These are phyloP conservation scores for Catunica adiposa DNA, from an alignment of 2,329 filamentous ascomycete genomes.

Conservation along the genomic window DNA sequence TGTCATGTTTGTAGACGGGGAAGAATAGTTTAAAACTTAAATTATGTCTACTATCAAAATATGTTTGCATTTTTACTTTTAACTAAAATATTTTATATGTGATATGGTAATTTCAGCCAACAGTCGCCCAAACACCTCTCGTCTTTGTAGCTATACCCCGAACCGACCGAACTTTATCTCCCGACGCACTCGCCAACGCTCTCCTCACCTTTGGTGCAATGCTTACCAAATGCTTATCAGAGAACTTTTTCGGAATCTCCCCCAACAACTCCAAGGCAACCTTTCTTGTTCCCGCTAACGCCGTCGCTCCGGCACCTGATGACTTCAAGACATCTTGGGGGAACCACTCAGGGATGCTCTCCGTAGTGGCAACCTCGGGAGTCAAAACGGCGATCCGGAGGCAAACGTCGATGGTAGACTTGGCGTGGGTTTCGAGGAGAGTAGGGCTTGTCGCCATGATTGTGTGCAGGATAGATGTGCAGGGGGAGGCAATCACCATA, in stretches of 20 bases:
- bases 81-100: background rate
- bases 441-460: constrained; percentile 31
- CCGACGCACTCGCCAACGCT: constrained; percentile 34
- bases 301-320: background rate
- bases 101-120: constrained; percentile 2
- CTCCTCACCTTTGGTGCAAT: constrained; percentile 29
- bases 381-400: constrained; percentile 24
- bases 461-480: constrained; percentile 31
- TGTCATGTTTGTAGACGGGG: too few relatives aligned
- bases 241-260: constrained; percentile 31
- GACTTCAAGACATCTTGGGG: background rate
- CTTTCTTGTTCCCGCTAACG: constrained; percentile 3
- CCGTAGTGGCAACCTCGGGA: constrained; percentile 16
- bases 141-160: constrained; percentile 33
- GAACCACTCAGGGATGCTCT: constrained; percentile 7
- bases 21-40: background rate
- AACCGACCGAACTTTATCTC: constrained; percentile 36
- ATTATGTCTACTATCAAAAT: background rate
- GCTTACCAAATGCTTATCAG: constrained; percentile 29
- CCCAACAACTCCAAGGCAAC: constrained; percentile 26
- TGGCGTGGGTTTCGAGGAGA: constrained; percentile 31
- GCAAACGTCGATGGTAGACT: constrained; percentile 31
- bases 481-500: constrained; percentile 30
- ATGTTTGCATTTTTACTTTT: background rate
- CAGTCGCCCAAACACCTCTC: constrained; percentile 30